phyloP scores from a whole-genome alignment of 352 stramenopile species.

The Phytophthora pistaciae region DNA sequence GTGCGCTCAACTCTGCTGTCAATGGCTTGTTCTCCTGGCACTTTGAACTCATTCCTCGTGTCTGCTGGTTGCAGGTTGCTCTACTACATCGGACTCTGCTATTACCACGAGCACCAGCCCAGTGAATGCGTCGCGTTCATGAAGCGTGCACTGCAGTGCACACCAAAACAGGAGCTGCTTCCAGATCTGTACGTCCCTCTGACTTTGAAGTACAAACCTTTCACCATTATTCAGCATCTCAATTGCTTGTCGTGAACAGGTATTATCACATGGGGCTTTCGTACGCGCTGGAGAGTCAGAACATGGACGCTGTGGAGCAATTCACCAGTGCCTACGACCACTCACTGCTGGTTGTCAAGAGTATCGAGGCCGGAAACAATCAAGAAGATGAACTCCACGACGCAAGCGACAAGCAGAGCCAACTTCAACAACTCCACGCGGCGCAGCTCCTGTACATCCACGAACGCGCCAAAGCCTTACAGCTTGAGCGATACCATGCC shows the following conservation, averaged over 20 bases:
- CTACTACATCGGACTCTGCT: slow-evolving; percentile 74
- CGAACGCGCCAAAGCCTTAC: slow-evolving; percentile 81
- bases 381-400: slow-evolving; percentile 21
- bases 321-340: slow-evolving; percentile 59
- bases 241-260: slow-evolving; percentile 33
- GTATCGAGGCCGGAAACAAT: slow-evolving; percentile 21
- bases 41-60: slow-evolving; percentile 8
- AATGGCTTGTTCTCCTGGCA: background rate
- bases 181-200: slow-evolving; percentile 61
- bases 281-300: slow-evolving; percentile 50
- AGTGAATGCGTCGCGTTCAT: slow-evolving; percentile 63
- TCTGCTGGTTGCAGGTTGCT: slow-evolving; percentile 47
- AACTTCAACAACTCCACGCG: slow-evolving; percentile 35
- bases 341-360: slow-evolving; percentile 23
- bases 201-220: background rate
- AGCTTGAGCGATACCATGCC: slow-evolving; percentile 74
- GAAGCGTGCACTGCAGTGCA: slow-evolving; percentile 41
- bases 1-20: slow-evolving; percentile 32
- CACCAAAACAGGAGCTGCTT: slow-evolving; percentile 42
- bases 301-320: slow-evolving; percentile 75
- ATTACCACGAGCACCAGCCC: slow-evolving; percentile 61
- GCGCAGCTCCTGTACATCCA: slow-evolving; percentile 61
- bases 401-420: slow-evolving; percentile 21
- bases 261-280: slow-evolving; percentile 80
- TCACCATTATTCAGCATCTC: background rate